These are phyloP conservation scores for Agastache rugosa DNA, from an alignment of 257 asterid genomes.

Conservation along the genomic window DNA sequence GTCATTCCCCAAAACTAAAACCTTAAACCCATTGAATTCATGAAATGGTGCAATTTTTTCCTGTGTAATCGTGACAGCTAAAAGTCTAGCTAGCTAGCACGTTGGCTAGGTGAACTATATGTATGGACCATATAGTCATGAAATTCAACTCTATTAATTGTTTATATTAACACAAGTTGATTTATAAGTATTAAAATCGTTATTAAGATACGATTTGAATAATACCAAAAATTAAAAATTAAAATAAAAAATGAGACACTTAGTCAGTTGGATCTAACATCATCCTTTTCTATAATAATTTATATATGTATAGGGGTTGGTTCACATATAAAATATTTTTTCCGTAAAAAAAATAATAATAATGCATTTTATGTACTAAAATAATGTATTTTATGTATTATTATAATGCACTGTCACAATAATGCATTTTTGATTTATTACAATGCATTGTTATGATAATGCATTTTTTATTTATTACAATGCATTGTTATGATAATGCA, in stretches of 20 bases:
- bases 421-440: too few species aligned
- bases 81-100: not conserved
- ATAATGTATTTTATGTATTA: too few species aligned
- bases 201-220: slow-evolving; percentile 16
- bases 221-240: not conserved
- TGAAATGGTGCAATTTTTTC: not conserved
- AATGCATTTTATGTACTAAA: too few species aligned
- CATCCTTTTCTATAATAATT: not conserved
- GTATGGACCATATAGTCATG: not conserved
- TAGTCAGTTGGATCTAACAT: slow-evolving; percentile 18
- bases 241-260: slow-evolving; percentile 5
- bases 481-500: too few species aligned
- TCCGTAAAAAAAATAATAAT: too few species aligned
- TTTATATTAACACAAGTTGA: not conserved
- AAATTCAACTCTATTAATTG: not conserved
- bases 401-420: too few species aligned
- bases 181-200: slow-evolving; percentile 1
- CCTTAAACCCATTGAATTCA: not conserved
- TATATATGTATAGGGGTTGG: too few species aligned
- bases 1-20: too few species aligned
- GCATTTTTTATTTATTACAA: too few species aligned
- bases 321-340: too few species aligned
- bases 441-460: too few species aligned
- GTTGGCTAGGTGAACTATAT: not conserved
- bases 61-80: not conserved